Evolutionary conservation across 371 early-diverging fungal genomes (phyloP), one percentile per base, ranked within the genome.

Genomic region (Haplosporangium sp.): DNA sequence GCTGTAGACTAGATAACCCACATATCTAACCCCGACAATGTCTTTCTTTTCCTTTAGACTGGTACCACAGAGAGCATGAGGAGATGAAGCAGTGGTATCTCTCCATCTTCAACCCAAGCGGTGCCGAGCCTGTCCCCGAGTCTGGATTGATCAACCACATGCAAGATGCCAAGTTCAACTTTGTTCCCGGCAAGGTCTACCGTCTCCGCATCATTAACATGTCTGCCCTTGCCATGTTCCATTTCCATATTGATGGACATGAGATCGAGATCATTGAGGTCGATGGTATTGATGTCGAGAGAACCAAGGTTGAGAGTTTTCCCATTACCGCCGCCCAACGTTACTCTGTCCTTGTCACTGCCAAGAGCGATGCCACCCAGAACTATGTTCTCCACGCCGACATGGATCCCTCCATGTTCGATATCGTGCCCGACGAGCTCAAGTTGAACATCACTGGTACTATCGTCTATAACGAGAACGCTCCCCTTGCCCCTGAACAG

Each of bases 191-290:
- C 43, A 93, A 91, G 80, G 91, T 90, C 16, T 95, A 95, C 81
- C 93, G 95, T 62, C 83, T 96, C 56, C 91, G 96, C 38, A 62
- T 96, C 41, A 88, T 96, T 82, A 91, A 91, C 63, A 90, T 91
- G 85, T 87, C 91, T 56, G 88, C 90, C 36, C 83, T 94, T 59
- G 86, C 93, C 57, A 89, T 89, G 83, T 94, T 89, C 81, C 86
- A 87, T 70, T 85, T 95, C 79, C 86, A 89, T 73, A 92, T 95
- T 64, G 94, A 92, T 71, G 90, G 88, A 52, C 96, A 95, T 79
- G 82, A 86, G 40, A 73, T 95, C 82, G 83, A 89, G 55, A 82
- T 95, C 42, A 93, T 95, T 59, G 96, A 95, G 82, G 85, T 90
- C 20, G 96, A 95, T 67, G 96, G 96, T 56, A 73, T 87, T 14